A percentile compares a stretch with the other conserved stretches of the same genome.
Conservation (phyloP, 768 basidiomycete genomes). For the Mycena belliarum region DNA sequence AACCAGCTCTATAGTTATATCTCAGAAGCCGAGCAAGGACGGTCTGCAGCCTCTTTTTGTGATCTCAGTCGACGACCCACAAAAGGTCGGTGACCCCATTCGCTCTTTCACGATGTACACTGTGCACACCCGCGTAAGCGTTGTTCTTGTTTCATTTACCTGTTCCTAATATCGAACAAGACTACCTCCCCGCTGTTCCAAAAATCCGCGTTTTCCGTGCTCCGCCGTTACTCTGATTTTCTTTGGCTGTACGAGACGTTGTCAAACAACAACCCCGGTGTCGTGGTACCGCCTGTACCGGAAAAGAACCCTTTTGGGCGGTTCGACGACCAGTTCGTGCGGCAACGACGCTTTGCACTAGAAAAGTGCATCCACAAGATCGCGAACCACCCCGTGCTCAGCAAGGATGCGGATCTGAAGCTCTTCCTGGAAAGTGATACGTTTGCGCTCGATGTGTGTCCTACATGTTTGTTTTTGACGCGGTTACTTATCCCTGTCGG, state of each 20-base stretch:
- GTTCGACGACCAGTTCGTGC: slow-evolving; percentile 90
- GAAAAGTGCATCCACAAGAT: slow-evolving; percentile 93
- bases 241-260: slow-evolving; percentile 94
- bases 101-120: slow-evolving; percentile 96
- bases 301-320: slow-evolving; percentile 94
- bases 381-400: slow-evolving; percentile 87
- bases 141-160: not conserved
- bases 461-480: slow-evolving; percentile 6
- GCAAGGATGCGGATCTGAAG: slow-evolving; percentile 84
- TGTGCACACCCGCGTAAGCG: slow-evolving; percentile 79
- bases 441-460: slow-evolving; percentile 82
- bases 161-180: slow-evolving; percentile 34
- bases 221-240: slow-evolving; percentile 97
- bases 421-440: slow-evolving; percentile 93
- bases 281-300: slow-evolving; percentile 94
- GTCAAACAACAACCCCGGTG: slow-evolving; percentile 89
- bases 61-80: slow-evolving; percentile 95
- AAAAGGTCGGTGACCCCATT: slow-evolving; percentile 95
- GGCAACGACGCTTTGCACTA: slow-evolving; percentile 78
- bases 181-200: slow-evolving; percentile 85
- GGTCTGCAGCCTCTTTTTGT: slow-evolving; percentile 71
- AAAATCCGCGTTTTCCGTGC: slow-evolving; percentile 86
- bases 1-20: not conserved
- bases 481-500: not conserved
- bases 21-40: slow-evolving; percentile 38